Conservation (phyloP, 202 grass and related monocot genomes). For the Zizania palustris region DNA sequence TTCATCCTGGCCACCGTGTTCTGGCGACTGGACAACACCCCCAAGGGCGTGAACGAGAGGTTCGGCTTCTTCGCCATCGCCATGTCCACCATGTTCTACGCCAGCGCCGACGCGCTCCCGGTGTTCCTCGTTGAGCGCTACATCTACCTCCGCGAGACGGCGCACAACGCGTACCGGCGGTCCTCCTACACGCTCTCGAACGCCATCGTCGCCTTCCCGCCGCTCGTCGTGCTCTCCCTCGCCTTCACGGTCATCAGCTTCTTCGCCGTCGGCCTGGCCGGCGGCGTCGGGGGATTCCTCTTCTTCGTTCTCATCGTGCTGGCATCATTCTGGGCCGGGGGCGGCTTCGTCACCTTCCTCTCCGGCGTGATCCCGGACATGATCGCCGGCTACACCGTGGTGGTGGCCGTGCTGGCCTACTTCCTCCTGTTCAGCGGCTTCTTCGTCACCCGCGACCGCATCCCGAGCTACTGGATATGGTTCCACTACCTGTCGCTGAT, state of each 20-base stretch:
- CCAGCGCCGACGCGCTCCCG: constrained; percentile 68
- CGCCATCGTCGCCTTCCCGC: constrained; percentile 62
- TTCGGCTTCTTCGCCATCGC: constrained; percentile 76
- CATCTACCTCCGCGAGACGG: constrained; percentile 83
- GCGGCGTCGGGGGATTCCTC: constrained; percentile 52
- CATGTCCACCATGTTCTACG: constrained; percentile 82
- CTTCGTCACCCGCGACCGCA: constrained; percentile 60
- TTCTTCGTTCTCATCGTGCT: constrained; percentile 67
- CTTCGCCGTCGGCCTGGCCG: constrained; percentile 66
- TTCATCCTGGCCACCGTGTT: constrained; percentile 75
- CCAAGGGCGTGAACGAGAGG: constrained; percentile 61
- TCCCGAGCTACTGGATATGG: constrained; percentile 73
- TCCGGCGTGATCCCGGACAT: constrained; percentile 66
- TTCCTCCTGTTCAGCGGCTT: constrained; percentile 79
- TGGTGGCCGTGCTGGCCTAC: constrained; percentile 58
- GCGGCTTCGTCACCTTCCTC: constrained; percentile 78
- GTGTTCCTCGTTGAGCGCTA: constrained; percentile 76
- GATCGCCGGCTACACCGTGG: constrained; percentile 61
- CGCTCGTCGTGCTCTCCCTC: constrained; percentile 58
- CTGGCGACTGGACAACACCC: constrained; percentile 74
- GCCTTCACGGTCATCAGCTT: constrained; percentile 64
- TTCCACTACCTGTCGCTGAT: constrained; percentile 78
- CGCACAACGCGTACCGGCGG: constrained; percentile 69
- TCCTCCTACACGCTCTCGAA: constrained; percentile 76
- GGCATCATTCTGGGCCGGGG: constrained; percentile 69